Base-by-base conservation (phyloP, 163 green algal species). In the Volvox carteri region DNA sequence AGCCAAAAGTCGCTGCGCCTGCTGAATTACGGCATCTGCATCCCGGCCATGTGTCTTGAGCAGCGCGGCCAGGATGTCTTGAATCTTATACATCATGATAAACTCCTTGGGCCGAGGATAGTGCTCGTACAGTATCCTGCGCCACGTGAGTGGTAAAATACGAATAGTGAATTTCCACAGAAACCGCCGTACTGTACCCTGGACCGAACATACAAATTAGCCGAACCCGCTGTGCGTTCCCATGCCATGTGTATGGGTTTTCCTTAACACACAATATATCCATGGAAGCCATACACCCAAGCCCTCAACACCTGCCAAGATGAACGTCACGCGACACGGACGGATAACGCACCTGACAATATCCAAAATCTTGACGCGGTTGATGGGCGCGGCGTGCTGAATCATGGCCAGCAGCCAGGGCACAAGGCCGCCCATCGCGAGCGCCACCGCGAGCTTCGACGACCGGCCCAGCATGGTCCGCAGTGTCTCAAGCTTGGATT, bases 51-150 rank as follows among this genome's bases (percentile, higher is more conserved):
- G 81, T 23, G 12, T 92, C 48, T 86, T 75, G 62, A 95, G 79
- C 77, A 95, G 86, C 44, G 75, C 58, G 75, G 78, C 77, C 87
- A 95, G 81, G 72, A 94, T 89, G 39, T 94, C 93, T 39, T 91
- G 90, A 65, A 94, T 94, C 39, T 83, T 86, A 81, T 93, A 93
- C 86, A 89, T 88, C 68, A 94, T 83, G 18, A 95, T 94, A 78
- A 95, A 94, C 89, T 95, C 92, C 93, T 98, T 98, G 52, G 95
- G 95, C 5, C 93, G 90, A 0, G 95, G 96, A 86, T 96, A 94
- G 75, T 95, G 92, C 93, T 97, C 92, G 81, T 98, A 98, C 87
- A 98, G 91, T 41, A 91, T 90, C 18, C 93, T 93, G 73, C 44
- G 12, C 11, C 11, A 41, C 37, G 30, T 28, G n/a, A n/a, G n/a